Evolutionary conservation across 225 moss, liverwort and hornwort genomes (phyloP), one percentile per base, ranked within the genome.

Genomic region (Anthoceros angustus): DNA sequence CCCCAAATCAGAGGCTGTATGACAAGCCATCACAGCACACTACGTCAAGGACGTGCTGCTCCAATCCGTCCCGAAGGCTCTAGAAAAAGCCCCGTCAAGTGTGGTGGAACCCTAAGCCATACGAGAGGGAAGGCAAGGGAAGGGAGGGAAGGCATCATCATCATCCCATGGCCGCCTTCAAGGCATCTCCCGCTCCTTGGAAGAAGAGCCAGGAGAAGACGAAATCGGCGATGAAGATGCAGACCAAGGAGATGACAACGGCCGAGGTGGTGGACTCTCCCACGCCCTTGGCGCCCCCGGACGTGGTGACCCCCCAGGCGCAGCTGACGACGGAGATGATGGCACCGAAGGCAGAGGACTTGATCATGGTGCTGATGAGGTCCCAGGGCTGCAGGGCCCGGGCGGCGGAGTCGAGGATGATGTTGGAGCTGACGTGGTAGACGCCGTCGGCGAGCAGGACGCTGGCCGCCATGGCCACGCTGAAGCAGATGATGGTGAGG

Each of bases 321-420:
- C 98, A 98, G 76, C 92, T 98, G 68, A 92, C 79, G n/a, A 98
- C 84, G 10, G 98, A 92, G 62, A 98, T 98, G 76, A 98, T 98
- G 64, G 77, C 92, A 42, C 98, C 98, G 71, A 98, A 98, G 61
- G 92, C 98, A 69, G 83, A 65, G 10, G 98, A 82, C 74, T 98
- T 92, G 39, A 98, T 98, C 69, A 76, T 74, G 39, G 98, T 98
- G 78, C 98, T 98, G 70, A 98, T 92, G 26, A 98, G 75, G 78
- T 98, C 98, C 98, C 98, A 98, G 8, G 98, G 92, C 72, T 98
- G 92, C 69, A 98, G 75, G 42, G 98, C 98, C 84, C 98, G 85
- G 68, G 87, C 89, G 39, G 92, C 98, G 73, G 92, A 92, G 75
- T 98, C 98, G 40, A 98, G 80, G 68, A 98, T 98, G 61, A 98